Conservation (phyloP, 1,139 yeast genomes). For the Pneumocystis wakefieldiae region DNA sequence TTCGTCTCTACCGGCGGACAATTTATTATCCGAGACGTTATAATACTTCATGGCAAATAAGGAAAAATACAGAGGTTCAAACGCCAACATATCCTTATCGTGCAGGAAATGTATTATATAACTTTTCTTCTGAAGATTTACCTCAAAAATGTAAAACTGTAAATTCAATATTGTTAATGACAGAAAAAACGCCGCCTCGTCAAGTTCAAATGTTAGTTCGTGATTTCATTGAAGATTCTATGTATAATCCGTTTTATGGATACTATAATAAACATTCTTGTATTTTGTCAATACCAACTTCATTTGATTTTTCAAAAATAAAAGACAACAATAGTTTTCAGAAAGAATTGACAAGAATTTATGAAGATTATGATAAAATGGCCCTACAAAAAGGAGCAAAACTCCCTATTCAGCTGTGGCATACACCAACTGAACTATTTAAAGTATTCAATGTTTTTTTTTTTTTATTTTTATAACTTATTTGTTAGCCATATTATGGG, state of each 20-base stretch:
- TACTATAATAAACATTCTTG: slow-evolving; percentile 43
- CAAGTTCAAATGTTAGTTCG: slow-evolving; percentile 54
- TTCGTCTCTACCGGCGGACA: neutral
- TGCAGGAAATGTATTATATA: neutral
- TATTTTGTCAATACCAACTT: slow-evolving; percentile 31
- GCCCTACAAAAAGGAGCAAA: slow-evolving; percentile 9
- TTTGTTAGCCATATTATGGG: slow-evolving; percentile 50
- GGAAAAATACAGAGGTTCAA: neutral
- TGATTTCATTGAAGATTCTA: slow-evolving; percentile 73
- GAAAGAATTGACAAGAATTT: slow-evolving; percentile 18
- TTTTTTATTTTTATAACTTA: slow-evolving; percentile 1
- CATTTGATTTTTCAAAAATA: slow-evolving; percentile 30
- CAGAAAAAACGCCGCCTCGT: slow-evolving; percentile 29
- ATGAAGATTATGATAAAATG: slow-evolving; percentile 41
- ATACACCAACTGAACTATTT: slow-evolving; percentile 76
- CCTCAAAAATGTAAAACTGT: neutral
- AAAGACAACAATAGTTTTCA: slow-evolving; percentile 10
- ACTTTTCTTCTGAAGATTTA: neutral
- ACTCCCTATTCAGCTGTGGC: slow-evolving; percentile 56
- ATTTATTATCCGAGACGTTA: neutral
- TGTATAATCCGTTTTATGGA: slow-evolving; percentile 70
- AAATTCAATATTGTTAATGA: neutral
- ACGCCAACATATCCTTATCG: neutral
- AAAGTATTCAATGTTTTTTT: slow-evolving; percentile 13
- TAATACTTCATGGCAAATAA: neutral